A percentile compares a stretch with the other conserved stretches of the same genome.
Conservation (phyloP, 768 basidiomycete species). For the Hypholoma sublateritium region DNA sequence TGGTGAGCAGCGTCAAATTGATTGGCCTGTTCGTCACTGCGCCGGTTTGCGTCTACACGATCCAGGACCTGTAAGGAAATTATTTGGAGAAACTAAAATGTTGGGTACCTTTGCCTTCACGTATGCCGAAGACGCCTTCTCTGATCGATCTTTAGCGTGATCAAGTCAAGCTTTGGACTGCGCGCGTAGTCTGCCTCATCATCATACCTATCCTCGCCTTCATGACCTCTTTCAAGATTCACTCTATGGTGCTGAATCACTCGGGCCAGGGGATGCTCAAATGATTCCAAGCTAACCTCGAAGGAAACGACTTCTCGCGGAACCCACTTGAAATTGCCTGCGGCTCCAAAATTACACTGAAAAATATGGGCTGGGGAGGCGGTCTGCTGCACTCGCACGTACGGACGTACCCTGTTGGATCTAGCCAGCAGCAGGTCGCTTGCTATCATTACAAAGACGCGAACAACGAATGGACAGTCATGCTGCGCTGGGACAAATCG, state of each 20-base stretch:
- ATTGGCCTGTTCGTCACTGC: slow-evolving; percentile 95
- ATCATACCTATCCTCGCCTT: slow-evolving; percentile 90
- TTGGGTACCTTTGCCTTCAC: slow-evolving; percentile 53
- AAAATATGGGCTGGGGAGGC: slow-evolving; percentile 98
- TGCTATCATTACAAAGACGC: slow-evolving; percentile 99
- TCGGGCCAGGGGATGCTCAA: slow-evolving; percentile 95
- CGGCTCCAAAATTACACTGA: slow-evolving; percentile 89
- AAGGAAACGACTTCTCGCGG: slow-evolving; percentile 89
- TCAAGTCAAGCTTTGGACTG: slow-evolving; percentile 89
- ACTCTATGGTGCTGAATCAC: slow-evolving; percentile 92
- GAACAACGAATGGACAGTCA: slow-evolving; percentile 89
- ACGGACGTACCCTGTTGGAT: slow-evolving; percentile 92
- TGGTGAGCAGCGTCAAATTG: slow-evolving; percentile 95
- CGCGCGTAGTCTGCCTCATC: slow-evolving; percentile 83
- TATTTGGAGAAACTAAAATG: slow-evolving; percentile 94
- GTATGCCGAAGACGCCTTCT: background rate
- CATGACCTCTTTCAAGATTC: slow-evolving; percentile 92
- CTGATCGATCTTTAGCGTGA: slow-evolving; percentile 54
- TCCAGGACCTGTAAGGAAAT: slow-evolving; percentile 99
- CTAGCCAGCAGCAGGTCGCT: slow-evolving; percentile 93
- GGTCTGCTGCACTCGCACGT: slow-evolving; percentile 96
- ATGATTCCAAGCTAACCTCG: slow-evolving; percentile 99
- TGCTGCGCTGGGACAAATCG: slow-evolving; percentile 78
- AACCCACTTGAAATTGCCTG: slow-evolving; percentile 91
- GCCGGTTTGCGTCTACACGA: slow-evolving; percentile 91